These are phyloP conservation scores for Posidonia australis DNA, from an alignment of 106 monocot genomes.

Conservation along the genomic window DNA sequence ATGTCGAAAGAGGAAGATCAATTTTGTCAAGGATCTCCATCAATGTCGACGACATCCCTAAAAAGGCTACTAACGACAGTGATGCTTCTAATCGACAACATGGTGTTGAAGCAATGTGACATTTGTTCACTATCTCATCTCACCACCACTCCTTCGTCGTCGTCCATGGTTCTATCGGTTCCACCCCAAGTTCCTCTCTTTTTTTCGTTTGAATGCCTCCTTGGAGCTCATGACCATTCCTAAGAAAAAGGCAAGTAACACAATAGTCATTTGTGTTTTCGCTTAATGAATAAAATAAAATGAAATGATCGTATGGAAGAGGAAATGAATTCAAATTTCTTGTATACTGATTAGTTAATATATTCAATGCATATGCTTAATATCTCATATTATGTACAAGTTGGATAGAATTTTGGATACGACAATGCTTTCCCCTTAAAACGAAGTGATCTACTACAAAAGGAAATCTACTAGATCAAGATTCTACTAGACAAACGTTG, in stretches of 20 bases:
- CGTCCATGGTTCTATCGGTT: not conserved
- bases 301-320: too few relatives aligned
- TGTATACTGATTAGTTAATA: too few relatives aligned
- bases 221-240: conserved; percentile 13
- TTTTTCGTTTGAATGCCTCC: not conserved
- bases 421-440: too few relatives aligned
- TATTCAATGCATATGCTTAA: too few relatives aligned
- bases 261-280: too few relatives aligned
- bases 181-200: not conserved
- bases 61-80: not conserved
- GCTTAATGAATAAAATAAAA: too few relatives aligned
- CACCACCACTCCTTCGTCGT: not conserved
- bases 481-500: too few relatives aligned
- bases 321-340: too few relatives aligned
- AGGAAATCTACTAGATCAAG: too few relatives aligned
- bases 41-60: not conserved
- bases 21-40: not conserved
- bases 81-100: not conserved
- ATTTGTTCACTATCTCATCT: not conserved
- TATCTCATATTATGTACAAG: too few relatives aligned
- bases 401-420: too few relatives aligned
- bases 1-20: not conserved
- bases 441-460: too few relatives aligned
- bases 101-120: not conserved
- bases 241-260: conserved; percentile 7